A percentile compares a stretch with the other conserved stretches of the same genome.
These are phyloP conservation scores for Bipolaris bicolor DNA, from an alignment of 2,329 filamentous ascomycete genomes.

Conservation along the genomic window DNA sequence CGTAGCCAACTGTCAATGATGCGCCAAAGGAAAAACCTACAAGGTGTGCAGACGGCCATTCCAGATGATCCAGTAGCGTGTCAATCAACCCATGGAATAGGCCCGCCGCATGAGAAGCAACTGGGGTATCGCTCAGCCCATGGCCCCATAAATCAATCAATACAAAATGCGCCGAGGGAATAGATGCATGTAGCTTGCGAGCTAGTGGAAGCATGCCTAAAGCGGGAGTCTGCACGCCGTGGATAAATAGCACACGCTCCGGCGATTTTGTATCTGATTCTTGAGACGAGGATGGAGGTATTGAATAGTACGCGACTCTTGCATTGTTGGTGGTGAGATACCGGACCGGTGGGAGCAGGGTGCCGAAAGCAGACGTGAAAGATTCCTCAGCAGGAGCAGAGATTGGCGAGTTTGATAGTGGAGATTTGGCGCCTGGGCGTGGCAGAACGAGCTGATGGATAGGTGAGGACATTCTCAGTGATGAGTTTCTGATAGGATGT, in stretches of 20 bases:
- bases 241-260: conserved; percentile 53
- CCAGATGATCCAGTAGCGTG: conserved; percentile 48
- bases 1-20: conserved; percentile 50
- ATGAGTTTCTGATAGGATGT: background rate
- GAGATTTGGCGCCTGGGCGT: conserved; percentile 27
- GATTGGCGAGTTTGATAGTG: conserved; percentile 31
- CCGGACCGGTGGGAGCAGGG: conserved; percentile 48
- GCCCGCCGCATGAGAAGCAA: conserved; percentile 48
- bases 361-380: conserved; percentile 50
- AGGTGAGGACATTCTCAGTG: background rate
- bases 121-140: conserved; percentile 58
- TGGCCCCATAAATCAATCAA: conserved; percentile 62
- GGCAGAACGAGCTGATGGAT: conserved; percentile 27
- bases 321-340: conserved; percentile 45
- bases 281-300: conserved; percentile 46
- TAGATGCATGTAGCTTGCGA: conserved; percentile 41
- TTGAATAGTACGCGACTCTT: conserved; percentile 52
- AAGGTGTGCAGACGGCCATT: conserved; percentile 54
- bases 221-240: conserved; percentile 60
- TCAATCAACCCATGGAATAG: conserved; percentile 56
- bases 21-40: conserved; percentile 61
- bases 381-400: conserved; percentile 46
- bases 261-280: conserved; percentile 26
- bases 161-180: conserved; percentile 50
- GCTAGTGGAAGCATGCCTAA: conserved; percentile 56